Conservation (phyloP, 345 rosid genomes). For the Hevea brasiliensis region DNA sequence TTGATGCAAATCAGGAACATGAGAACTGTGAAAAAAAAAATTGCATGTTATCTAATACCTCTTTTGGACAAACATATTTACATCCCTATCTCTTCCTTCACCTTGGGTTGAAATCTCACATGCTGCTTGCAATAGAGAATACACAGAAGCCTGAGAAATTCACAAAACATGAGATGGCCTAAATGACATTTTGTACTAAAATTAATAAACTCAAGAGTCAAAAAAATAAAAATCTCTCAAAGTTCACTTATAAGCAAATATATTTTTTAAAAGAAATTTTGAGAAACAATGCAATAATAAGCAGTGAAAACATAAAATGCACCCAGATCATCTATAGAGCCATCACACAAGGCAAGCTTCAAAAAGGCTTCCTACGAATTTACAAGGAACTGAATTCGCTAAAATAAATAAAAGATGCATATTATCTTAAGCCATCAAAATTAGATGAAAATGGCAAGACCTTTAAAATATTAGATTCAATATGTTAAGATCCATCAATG, state of each 20-base stretch:
- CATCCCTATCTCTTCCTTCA: conserved; percentile 69
- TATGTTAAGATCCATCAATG: background rate
- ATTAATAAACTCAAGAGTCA: background rate
- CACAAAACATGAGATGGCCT: conserved; percentile 33
- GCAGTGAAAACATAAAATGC: too few species aligned
- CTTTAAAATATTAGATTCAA: background rate
- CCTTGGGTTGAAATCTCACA: conserved; percentile 78
- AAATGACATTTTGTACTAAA: conserved; percentile 12
- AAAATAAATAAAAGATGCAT: too few species aligned
- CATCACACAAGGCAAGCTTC: background rate
- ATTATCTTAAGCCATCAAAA: background rate
- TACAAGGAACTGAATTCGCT: background rate
- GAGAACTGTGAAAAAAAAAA: background rate
- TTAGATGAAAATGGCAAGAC: background rate
- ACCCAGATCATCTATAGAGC: too few species aligned
- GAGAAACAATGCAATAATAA: background rate
- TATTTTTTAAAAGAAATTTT: background rate
- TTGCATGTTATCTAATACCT: conserved; percentile 48
- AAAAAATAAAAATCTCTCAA: background rate
- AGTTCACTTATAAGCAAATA: background rate
- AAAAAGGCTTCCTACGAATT: background rate
- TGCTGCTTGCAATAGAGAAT: conserved; percentile 87
- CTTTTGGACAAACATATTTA: conserved; percentile 69
- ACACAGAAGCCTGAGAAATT: conserved; percentile 71
- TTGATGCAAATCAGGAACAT: conserved; percentile 11